Percentiles rank a stretch among this genome's conserved stretches.
Evolutionary conservation across 2,329 filamentous ascomycete species (phyloP).

Genomic region (Monilinia fructicola): DNA sequence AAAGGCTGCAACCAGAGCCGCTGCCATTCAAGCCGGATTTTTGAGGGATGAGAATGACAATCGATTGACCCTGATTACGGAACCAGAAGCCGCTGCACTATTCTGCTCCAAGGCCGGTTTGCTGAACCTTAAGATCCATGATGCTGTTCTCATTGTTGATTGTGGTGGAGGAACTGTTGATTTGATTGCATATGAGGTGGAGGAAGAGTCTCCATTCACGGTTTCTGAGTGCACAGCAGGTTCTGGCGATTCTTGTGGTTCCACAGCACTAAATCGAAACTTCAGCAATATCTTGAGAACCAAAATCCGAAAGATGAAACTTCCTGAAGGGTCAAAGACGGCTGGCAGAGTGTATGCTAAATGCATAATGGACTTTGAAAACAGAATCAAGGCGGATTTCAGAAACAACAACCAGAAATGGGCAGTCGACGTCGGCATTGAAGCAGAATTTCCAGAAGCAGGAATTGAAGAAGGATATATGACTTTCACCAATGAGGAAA

Average conservation of each 20-base stretch:
- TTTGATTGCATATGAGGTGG: slow-evolving; percentile 97
- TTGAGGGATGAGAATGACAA: slow-evolving; percentile 97
- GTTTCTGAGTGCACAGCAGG: slow-evolving; percentile 96
- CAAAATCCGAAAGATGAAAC: slow-evolving; percentile 99
- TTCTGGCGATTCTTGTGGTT: slow-evolving; percentile 95
- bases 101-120: slow-evolving; percentile 98
- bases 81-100: slow-evolving; percentile 93
- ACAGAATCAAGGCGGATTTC: slow-evolving; percentile 99
- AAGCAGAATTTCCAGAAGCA: slow-evolving; percentile 95
- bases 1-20: slow-evolving; percentile 92
- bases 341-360: slow-evolving; percentile 98
- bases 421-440: slow-evolving; percentile 98
- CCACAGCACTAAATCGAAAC: slow-evolving; percentile 96
- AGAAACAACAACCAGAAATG: slow-evolving; percentile 98
- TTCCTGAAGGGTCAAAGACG: slow-evolving; percentile 93
- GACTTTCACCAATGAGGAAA: slow-evolving; percentile 99
- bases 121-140: slow-evolving; percentile 94
- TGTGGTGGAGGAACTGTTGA: slow-evolving; percentile 98
- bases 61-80: slow-evolving; percentile 87
- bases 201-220: slow-evolving; percentile 95
- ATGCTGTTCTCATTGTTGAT: slow-evolving; percentile 97
- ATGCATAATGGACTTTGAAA: slow-evolving; percentile 99
- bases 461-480: slow-evolving; percentile 99
- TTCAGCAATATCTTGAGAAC: slow-evolving; percentile 97
- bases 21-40: slow-evolving; percentile 95